Evolutionary conservation across 2,329 filamentous ascomycete genomes (phyloP).

Genomic region (Dactylellina drechsleri): DNA sequence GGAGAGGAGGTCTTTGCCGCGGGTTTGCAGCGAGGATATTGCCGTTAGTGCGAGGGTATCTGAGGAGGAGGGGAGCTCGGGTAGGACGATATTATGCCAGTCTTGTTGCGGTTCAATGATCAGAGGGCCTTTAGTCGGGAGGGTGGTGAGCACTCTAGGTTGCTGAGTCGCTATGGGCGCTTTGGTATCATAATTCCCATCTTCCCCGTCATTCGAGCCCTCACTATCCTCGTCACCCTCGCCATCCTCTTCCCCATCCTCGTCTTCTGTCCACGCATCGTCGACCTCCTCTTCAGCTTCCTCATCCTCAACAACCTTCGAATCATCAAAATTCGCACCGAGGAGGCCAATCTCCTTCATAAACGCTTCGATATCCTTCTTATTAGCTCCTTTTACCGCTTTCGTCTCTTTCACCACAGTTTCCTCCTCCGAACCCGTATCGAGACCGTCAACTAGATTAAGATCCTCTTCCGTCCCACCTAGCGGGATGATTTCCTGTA

Average conservation of each 20-base stretch:
- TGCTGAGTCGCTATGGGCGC: neutral
- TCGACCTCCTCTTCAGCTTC: conserved; percentile 63
- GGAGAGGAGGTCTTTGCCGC: conserved; percentile 79
- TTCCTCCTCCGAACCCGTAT: conserved; percentile 66
- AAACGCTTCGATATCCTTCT: conserved; percentile 68
- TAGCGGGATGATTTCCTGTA: conserved; percentile 73
- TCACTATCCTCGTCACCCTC: conserved; percentile 55
- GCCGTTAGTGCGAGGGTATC: conserved; percentile 12
- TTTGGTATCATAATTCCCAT: neutral
- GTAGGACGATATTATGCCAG: conserved; percentile 72
- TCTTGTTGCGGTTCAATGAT: conserved; percentile 71
- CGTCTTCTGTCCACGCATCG: conserved; percentile 55
- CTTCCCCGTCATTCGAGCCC: conserved; percentile 48
- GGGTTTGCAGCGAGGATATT: conserved; percentile 70
- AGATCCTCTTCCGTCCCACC: conserved; percentile 74
- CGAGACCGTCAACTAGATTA: conserved; percentile 69
- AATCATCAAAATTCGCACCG: conserved; percentile 64
- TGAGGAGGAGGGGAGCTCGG: conserved; percentile 63
- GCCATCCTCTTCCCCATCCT: conserved; percentile 22
- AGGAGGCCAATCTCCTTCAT: conserved; percentile 58
- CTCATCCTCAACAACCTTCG: conserved; percentile 62
- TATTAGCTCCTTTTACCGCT: conserved; percentile 64
- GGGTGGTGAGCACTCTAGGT: conserved; percentile 55
- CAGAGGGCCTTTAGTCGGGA: conserved; percentile 62
- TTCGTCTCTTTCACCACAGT: conserved; percentile 60